Evolutionary conservation across 768 basidiomycete genomes (phyloP).

Genomic region (Rhodotorula graminis): DNA sequence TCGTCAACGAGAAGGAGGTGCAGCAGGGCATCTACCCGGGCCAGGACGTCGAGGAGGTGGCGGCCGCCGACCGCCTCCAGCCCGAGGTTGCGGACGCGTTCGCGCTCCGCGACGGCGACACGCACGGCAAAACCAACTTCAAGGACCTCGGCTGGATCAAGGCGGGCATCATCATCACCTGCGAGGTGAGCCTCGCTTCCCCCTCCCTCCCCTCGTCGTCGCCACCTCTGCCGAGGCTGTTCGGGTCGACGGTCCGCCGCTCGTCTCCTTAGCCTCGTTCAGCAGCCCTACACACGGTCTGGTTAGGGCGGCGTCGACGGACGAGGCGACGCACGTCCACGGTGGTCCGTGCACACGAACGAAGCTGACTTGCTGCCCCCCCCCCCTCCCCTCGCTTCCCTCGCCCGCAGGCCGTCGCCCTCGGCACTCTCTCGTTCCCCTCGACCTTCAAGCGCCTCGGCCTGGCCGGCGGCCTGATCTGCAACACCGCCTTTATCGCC

Average conservation of each 20-base stretch:
- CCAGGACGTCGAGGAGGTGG: too few relatives aligned
- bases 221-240: too few relatives aligned
- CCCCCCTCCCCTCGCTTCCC: too few relatives aligned
- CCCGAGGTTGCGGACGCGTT: slow-evolving; percentile 2
- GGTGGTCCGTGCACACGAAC: too few relatives aligned
- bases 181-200: slow-evolving; percentile 1
- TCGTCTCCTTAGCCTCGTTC: background rate
- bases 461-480: background rate
- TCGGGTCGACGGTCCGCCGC: too few relatives aligned
- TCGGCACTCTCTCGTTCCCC: slow-evolving; percentile 12
- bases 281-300: background rate
- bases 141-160: slow-evolving; percentile 7
- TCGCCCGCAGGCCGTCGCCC: slow-evolving; percentile 7
- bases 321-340: too few relatives aligned
- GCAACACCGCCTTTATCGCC: slow-evolving; percentile 2
- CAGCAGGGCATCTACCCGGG: background rate
- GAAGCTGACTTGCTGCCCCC: background rate
- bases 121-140: background rate
- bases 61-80: background rate
- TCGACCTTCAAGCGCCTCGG: slow-evolving; percentile 2
- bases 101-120: slow-evolving; percentile 2
- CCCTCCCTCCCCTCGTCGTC: too few relatives aligned
- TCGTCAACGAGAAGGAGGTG: background rate
- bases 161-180: slow-evolving; percentile 1
- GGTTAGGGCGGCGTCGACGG: too few relatives aligned